Evolutionary conservation across 345 rosid genomes (phyloP).

Genomic region (Noccaea caerulescens): DNA sequence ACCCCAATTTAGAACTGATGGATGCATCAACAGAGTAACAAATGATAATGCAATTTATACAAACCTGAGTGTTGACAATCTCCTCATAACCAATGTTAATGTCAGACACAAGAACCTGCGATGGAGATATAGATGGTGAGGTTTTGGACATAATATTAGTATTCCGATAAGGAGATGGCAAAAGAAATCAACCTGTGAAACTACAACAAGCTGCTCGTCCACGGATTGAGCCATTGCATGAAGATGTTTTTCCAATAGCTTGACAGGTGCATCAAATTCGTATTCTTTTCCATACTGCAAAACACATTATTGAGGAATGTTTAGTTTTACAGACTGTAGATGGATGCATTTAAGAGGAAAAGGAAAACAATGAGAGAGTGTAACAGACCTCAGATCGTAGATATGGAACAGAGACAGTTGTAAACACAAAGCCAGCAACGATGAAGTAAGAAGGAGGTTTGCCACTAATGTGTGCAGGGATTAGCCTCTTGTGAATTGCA

Average conservation of each 20-base stretch:
- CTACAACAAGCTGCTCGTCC: conserved; percentile 87
- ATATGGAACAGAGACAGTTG: conserved; percentile 88
- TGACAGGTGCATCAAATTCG: conserved; percentile 95
- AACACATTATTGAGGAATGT: conserved; percentile 1
- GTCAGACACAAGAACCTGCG: conserved; percentile 92
- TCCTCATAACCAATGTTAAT: conserved; percentile 93
- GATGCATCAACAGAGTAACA: neutral
- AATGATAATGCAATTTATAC: conserved; percentile 7
- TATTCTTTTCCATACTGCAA: conserved; percentile 92
- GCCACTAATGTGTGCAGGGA: conserved; percentile 83
- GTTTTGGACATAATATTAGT: neutral
- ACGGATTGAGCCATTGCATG: conserved; percentile 86
- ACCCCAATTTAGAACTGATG: conserved; percentile 3
- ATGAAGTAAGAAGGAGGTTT: conserved; percentile 90
- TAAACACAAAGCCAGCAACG: conserved; percentile 87
- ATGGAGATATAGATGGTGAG: conserved; percentile 8
- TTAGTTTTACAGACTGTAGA: conserved; percentile 3
- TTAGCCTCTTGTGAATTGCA: conserved; percentile 77
- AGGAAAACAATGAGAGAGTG: neutral
- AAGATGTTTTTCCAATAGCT: conserved; percentile 82
- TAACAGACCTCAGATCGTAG: conserved; percentile 81
- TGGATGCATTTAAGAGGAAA: neutral
- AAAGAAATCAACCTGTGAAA: conserved; percentile 71
- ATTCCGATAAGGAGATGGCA: neutral
- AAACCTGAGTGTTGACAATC: conserved; percentile 89